phyloP scores from a whole-genome alignment of 805 yeast species.

The Lipomyces yamadae region DNA sequence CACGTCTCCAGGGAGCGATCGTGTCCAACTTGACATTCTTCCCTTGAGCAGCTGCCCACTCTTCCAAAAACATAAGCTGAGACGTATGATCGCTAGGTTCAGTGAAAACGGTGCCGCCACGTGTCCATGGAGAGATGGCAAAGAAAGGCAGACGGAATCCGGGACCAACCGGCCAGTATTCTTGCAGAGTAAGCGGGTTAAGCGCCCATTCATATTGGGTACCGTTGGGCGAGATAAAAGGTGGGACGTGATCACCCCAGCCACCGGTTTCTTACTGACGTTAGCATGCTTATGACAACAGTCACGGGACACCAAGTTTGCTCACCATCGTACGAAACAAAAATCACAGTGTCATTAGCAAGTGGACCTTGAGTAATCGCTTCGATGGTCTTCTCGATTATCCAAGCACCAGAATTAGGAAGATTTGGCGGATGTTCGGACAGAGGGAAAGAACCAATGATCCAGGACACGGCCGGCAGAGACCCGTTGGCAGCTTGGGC shows the following conservation, averaged over 20 bases:
- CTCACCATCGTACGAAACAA: constrained; percentile 39
- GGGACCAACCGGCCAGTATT: constrained; percentile 38
- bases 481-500: constrained; percentile 39
- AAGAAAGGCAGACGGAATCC: constrained; percentile 40
- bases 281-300: background rate
- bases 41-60: constrained; percentile 38
- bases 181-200: constrained; percentile 30
- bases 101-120: constrained; percentile 40
- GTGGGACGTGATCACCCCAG: constrained; percentile 41
- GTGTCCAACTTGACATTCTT: constrained; percentile 28
- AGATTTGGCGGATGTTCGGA: constrained; percentile 40
- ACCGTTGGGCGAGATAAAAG: constrained; percentile 40
- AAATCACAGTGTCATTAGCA: constrained; percentile 38
- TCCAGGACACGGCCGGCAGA: constrained; percentile 40
- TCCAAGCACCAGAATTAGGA: constrained; percentile 41
- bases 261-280: constrained; percentile 38
- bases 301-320: background rate
- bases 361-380: constrained; percentile 36
- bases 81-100: constrained; percentile 41
- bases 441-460: constrained; percentile 39
- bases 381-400: constrained; percentile 35
- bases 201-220: constrained; percentile 40
- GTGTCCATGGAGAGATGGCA: constrained; percentile 40
- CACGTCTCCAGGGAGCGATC: constrained; percentile 39
- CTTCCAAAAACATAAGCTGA: constrained; percentile 40